Conservation (phyloP, 108 stramenopile species). For the Skeletonema potamos region DNA sequence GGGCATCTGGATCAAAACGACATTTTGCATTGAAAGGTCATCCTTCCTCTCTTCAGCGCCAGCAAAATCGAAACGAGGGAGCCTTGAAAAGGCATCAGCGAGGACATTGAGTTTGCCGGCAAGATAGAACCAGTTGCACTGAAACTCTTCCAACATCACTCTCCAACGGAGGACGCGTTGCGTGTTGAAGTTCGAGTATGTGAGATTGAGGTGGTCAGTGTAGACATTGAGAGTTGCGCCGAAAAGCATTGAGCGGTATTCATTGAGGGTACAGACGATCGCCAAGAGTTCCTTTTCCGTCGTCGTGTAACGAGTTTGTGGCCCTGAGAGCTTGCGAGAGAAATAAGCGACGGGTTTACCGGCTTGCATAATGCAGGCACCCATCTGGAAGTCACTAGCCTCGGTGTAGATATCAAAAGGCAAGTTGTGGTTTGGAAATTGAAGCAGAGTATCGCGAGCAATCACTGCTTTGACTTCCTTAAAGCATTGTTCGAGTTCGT, state of each 20-base stretch:
- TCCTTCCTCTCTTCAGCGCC: too few species aligned
- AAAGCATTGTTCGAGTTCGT: conserved; percentile 26
- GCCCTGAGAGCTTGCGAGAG: not conserved
- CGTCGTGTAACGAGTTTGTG: conserved; percentile 22
- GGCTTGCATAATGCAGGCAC: conserved; percentile 43
- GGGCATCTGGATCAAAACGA: too few species aligned
- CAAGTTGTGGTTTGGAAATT: conserved; percentile 45
- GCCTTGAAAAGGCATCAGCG: conserved; percentile 39
- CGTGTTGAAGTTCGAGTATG: conserved; percentile 17
- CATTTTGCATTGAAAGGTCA: too few species aligned
- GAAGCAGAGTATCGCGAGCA: conserved; percentile 26
- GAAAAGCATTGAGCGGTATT: conserved; percentile 39
- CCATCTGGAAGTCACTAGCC: conserved; percentile 47
- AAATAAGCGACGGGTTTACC: conserved; percentile 48
- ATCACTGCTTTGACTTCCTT: conserved; percentile 49
- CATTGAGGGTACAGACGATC: conserved; percentile 36
- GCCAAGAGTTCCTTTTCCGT: conserved; percentile 43
- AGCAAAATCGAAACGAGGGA: not conserved
- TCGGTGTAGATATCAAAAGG: conserved; percentile 54
- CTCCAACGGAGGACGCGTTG: conserved; percentile 46
- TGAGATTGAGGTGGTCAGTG: conserved; percentile 58
- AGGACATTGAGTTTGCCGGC: conserved; percentile 40
- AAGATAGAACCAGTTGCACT: conserved; percentile 18
- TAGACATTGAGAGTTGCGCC: conserved; percentile 35
- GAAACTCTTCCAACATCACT: conserved; percentile 38